A percentile compares a stretch with the other conserved stretches of the same genome.
Evolutionary conservation across 2,329 filamentous ascomycete genomes (phyloP).

Genomic region (Lojkania enalia): DNA sequence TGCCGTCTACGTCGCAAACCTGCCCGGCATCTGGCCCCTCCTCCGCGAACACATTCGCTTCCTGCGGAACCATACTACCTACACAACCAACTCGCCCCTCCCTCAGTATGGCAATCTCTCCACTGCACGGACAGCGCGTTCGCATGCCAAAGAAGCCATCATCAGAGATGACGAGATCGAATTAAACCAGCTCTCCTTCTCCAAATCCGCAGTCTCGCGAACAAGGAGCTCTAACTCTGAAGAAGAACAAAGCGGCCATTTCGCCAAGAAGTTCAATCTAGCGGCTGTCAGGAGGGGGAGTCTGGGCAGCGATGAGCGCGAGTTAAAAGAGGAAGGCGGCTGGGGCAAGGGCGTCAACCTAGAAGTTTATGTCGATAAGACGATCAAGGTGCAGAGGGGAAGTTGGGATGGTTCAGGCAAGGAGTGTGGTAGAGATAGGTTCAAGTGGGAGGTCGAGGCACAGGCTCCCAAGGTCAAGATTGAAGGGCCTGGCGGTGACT

Average conservation of each 20-base stretch:
- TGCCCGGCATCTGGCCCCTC: constrained; percentile 59
- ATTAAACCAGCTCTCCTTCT: constrained; percentile 17
- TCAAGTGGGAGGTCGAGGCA: constrained; percentile 7
- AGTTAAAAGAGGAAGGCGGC: constrained; percentile 9
- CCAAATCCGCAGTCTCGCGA: constrained; percentile 7
- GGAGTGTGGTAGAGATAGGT: constrained; percentile 3
- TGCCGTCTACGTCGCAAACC: constrained; percentile 58
- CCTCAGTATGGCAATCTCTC: constrained; percentile 26
- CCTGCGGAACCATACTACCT: constrained; percentile 30
- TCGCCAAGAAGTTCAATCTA: constrained; percentile 5
- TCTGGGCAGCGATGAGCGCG: constrained; percentile 25
- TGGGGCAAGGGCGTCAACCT: constrained; percentile 19
- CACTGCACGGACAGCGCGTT: constrained; percentile 3
- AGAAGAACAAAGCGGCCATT: constrained; percentile 11
- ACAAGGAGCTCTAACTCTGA: neutral
- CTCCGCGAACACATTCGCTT: constrained; percentile 49
- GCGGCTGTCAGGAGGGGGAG: constrained; percentile 13
- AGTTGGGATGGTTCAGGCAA: constrained; percentile 15
- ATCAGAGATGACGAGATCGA: constrained; percentile 28
- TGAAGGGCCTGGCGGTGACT: constrained; percentile 15
- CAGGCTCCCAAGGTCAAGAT: constrained; percentile 14
- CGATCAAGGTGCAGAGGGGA: constrained; percentile 32
- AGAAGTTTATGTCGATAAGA: constrained; percentile 31
- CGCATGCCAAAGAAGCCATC: constrained; percentile 3
- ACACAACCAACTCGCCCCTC: constrained; percentile 16